Evolutionary conservation across 768 basidiomycete genomes (phyloP).

Genomic region (Galerina marginata): DNA sequence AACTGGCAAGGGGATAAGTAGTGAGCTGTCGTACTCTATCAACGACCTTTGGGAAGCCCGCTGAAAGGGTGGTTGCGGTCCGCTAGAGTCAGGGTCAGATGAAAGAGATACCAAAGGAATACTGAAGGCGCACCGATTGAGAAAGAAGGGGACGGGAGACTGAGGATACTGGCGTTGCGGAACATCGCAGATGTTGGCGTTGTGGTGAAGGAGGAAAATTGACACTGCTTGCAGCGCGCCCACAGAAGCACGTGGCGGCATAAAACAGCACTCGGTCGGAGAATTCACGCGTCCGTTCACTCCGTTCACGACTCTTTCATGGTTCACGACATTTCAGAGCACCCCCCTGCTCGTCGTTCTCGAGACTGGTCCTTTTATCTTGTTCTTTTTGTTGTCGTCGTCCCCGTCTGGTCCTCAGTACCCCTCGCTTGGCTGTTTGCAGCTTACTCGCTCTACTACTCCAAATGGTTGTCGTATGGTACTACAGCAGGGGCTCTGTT

Average conservation of each 20-base stretch:
- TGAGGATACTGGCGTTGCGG: constrained; percentile 65
- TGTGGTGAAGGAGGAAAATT: constrained; percentile 37
- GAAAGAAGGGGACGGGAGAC: constrained; percentile 57
- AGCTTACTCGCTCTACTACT: constrained; percentile 51
- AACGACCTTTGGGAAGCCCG: constrained; percentile 78
- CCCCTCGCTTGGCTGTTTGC: constrained; percentile 73
- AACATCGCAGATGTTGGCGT: constrained; percentile 57
- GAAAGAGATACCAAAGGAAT: background rate
- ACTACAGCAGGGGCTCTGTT: constrained; percentile 47
- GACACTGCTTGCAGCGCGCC: constrained; percentile 4
- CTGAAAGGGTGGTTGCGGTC: constrained; percentile 76
- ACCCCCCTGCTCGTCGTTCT: constrained; percentile 38
- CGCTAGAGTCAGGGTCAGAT: constrained; percentile 46
- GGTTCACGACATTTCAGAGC: constrained; percentile 45
- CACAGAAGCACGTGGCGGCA: constrained; percentile 15
- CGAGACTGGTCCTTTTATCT: constrained; percentile 61
- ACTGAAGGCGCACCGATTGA: constrained; percentile 53
- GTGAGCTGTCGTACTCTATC: constrained; percentile 55
- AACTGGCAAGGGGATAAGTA: constrained; percentile 13
- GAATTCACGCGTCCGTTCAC: background rate
- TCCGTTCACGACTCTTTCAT: constrained; percentile 8
- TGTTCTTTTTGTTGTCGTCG: constrained; percentile 58
- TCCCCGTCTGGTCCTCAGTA: constrained; percentile 67
- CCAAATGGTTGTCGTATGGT: constrained; percentile 46
- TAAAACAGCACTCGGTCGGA: background rate